Evolutionary conservation across 2,329 filamentous ascomycete genomes (phyloP).

Genomic region (Metarhizium robertsii): DNA sequence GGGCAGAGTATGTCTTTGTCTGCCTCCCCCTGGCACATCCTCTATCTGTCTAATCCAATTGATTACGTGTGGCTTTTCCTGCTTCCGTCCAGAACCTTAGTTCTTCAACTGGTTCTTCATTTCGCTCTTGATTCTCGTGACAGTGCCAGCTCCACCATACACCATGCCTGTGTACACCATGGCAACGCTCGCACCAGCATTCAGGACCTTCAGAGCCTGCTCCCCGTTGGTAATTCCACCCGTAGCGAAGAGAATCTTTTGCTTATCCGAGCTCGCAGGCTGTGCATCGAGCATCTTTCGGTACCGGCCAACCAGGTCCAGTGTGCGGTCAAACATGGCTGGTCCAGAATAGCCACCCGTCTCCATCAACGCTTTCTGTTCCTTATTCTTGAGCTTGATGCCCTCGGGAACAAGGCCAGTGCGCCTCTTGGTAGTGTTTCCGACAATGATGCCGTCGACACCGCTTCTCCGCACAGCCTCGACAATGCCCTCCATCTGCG

Average conservation of each 20-base stretch:
- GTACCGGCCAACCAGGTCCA: constrained; percentile 72
- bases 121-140: constrained; percentile 57
- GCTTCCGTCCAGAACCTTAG: not conserved
- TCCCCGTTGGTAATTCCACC: constrained; percentile 86
- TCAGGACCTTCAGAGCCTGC: constrained; percentile 71
- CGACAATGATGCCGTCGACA: constrained; percentile 92
- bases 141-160: constrained; percentile 54
- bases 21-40: too few species aligned
- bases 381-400: constrained; percentile 53
- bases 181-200: constrained; percentile 81
- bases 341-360: constrained; percentile 87
- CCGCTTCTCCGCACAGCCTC: constrained; percentile 74
- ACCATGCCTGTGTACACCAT: constrained; percentile 79
- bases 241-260: constrained; percentile 85
- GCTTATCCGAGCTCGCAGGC: constrained; percentile 22
- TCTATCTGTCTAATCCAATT: not conserved
- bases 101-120: constrained; percentile 31
- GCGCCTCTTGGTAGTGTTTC: constrained; percentile 88
- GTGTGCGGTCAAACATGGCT: constrained; percentile 72
- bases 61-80: not conserved
- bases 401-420: constrained; percentile 60
- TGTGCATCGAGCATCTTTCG: constrained; percentile 54
- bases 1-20: too few species aligned
- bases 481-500: constrained; percentile 81
- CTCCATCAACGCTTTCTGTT: constrained; percentile 61